These are phyloP conservation scores for Pythium chondricola DNA, from an alignment of 352 stramenopile species.

Conservation along the genomic window DNA sequence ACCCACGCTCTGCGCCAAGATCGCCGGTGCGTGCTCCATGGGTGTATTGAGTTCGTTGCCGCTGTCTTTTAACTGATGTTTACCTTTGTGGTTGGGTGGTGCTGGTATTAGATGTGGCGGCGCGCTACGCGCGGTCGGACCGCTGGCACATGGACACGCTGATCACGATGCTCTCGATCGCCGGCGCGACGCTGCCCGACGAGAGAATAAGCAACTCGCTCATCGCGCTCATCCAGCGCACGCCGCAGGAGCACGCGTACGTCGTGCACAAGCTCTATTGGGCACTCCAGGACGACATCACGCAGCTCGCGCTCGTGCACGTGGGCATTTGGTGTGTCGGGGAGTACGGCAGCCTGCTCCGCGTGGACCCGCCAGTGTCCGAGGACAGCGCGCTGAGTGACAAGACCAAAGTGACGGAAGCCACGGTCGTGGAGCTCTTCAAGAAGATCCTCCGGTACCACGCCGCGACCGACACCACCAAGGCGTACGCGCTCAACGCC, in stretches of 20 bases:
- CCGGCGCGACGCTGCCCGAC: conserved; percentile 88
- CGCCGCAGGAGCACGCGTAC: conserved; percentile 87
- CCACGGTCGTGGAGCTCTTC: conserved; percentile 63
- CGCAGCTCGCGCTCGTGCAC: conserved; percentile 94
- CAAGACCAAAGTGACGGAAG: conserved; percentile 65
- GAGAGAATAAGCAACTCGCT: conserved; percentile 93
- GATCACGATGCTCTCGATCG: conserved; percentile 98
- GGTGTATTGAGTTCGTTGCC: neutral
- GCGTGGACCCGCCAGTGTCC: conserved; percentile 51
- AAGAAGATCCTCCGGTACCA: conserved; percentile 80
- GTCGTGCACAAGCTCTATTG: conserved; percentile 97
- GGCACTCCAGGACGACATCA: conserved; percentile 93
- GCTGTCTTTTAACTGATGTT: too few relatives aligned
- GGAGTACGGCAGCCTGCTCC: conserved; percentile 93
- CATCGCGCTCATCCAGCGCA: conserved; percentile 94
- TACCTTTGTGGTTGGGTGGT: too few relatives aligned
- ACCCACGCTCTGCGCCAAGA: conserved; percentile 91
- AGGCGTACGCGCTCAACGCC: conserved; percentile 80
- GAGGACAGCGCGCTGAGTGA: conserved; percentile 55
- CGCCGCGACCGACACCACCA: conserved; percentile 73
- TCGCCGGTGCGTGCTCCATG: conserved; percentile 79
- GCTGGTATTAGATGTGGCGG: conserved; percentile 57
- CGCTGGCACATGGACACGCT: conserved; percentile 96
- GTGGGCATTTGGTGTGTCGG: conserved; percentile 98
- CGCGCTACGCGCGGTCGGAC: conserved; percentile 76